Base-by-base conservation (phyloP, 371 early-diverging fungal species). In the Rhizopus delemar region DNA sequence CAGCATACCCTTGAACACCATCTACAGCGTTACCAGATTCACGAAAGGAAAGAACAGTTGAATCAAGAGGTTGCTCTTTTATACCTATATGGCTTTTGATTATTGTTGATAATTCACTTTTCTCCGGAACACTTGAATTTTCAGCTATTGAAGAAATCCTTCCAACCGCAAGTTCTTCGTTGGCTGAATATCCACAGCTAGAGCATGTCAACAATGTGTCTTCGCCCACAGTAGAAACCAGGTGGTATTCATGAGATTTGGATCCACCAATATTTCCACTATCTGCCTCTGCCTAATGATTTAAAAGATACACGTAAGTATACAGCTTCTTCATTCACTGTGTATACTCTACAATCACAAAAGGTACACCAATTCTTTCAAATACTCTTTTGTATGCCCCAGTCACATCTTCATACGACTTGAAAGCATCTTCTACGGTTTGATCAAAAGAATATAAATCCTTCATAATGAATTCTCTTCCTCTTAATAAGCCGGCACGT, bases 391-490 rank as follows among this genome's bases (percentile, higher is more conserved):
- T 75, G 66, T 96, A 96, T 8, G 94, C 93, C 6, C 53, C 59
- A 32, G 80, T 76, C 11, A 95, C 85, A 13, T 84, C 75, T 13
- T 88, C 78, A 62, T 95, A 96, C 0, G 94, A 84, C 28, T 61
- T 65, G 46, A 82, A 73, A 0, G 95, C 93, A n/a, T 76, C 80
- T 28, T 86, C 77, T 46, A 78, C 76, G 0, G 81, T 77, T 2
- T 72, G 79, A 69, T 96, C 95, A 72, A 96, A 96, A 5, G 92
- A 85, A 72, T 96, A 95, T 53, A 96, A 62, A 72, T 96, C 96
- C 68, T 94, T 96, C 96, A 96, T 96, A n/a, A 94, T 65, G 62
- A 96, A 95, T 68, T 96, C 95, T 41, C 92, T 82, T 5, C 87
- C 93, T 12, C 96, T 80, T 52, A 96, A 74, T 22, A 96, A 67